These are phyloP conservation scores for Mollisiaceae sp. DNA, from an alignment of 2,329 filamentous ascomycete genomes.

Conservation along the genomic window DNA sequence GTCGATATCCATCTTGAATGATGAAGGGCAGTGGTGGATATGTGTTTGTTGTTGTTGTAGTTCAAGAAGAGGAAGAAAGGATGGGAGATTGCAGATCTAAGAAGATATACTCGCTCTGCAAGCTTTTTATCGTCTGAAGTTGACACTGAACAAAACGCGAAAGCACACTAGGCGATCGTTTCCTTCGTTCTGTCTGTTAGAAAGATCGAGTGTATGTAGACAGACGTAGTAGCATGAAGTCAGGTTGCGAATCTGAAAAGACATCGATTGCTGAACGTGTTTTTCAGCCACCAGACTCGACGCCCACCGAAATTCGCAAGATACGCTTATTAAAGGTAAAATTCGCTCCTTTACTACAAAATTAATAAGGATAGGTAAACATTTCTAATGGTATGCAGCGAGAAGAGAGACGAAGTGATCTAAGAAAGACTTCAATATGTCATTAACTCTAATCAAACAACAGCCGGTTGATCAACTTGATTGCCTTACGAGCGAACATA, in stretches of 20 bases:
- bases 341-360: not conserved
- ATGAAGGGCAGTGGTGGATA: not conserved
- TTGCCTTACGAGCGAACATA: not conserved
- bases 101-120: not conserved
- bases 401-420: not conserved
- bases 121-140: not conserved
- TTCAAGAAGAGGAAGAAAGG: not conserved
- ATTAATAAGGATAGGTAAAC: not conserved
- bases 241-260: not conserved
- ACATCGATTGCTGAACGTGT: not conserved
- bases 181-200: not conserved
- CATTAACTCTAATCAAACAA: not conserved
- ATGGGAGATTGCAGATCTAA: not conserved
- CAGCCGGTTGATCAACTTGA: not conserved
- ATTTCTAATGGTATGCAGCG: not conserved
- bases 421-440: not conserved
- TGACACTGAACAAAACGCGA: not conserved
- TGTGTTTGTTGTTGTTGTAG: not conserved
- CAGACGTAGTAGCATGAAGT: not conserved
- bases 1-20: slow-evolving; percentile 59
- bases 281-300: not conserved
- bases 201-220: not conserved
- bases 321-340: not conserved
- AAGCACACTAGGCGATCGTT: not conserved
- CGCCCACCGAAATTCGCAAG: not conserved